These are phyloP conservation scores for Cornus suecica DNA, from an alignment of 148 eudicot species.

Conservation along the genomic window DNA sequence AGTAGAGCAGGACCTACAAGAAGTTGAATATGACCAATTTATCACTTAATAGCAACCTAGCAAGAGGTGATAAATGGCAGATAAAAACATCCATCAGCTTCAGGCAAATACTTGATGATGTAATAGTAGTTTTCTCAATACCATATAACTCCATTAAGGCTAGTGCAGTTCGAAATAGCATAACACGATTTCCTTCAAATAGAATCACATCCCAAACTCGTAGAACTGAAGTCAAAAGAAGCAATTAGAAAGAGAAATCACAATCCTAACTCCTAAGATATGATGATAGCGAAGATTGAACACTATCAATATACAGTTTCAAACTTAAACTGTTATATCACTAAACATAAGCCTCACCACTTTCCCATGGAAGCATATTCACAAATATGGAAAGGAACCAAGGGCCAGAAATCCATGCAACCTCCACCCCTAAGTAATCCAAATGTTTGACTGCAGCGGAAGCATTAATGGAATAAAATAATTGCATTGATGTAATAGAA, in stretches of 20 bases:
- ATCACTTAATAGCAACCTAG: not conserved
- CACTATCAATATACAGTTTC: not conserved
- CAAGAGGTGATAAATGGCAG: not conserved
- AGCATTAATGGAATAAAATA: conserved; percentile 22
- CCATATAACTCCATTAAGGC: conserved; percentile 97
- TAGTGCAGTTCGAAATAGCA: conserved; percentile 93
- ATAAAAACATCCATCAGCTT: not conserved
- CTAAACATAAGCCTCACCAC: conserved; percentile 49
- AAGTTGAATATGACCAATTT: conserved; percentile 10
- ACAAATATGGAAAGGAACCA: conserved; percentile 94
- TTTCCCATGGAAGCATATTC: conserved; percentile 97
- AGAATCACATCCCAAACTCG: conserved; percentile 96
- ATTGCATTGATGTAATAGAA: not conserved
- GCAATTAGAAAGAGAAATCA: not conserved
- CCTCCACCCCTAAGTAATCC: conserved; percentile 91
- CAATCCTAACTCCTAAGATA: not conserved
- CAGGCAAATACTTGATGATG: not conserved
- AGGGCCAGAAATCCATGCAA: conserved; percentile 86
- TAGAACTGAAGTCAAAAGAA: conserved; percentile 53
- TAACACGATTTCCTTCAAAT: conserved; percentile 92
- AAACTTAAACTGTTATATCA: conserved; percentile 2
- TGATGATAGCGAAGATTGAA: not conserved
- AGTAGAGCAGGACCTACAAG: conserved; percentile 77
- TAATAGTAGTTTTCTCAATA: conserved; percentile 21
- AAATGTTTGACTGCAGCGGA: conserved; percentile 82